Conservation (phyloP, 768 basidiomycete species). For the Tulasnella sp. region DNA sequence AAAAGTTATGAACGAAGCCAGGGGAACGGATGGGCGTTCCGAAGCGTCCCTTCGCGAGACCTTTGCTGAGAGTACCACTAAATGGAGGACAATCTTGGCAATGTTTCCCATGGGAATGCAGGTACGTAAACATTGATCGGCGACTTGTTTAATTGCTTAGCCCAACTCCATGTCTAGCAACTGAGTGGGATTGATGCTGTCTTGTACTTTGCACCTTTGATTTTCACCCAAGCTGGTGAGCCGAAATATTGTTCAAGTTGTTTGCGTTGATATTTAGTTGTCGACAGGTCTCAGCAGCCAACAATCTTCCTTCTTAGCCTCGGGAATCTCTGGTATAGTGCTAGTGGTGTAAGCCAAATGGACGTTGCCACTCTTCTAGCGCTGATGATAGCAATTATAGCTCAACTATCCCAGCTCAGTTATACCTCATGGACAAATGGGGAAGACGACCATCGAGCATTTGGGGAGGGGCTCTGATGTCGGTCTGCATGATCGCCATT, state of each 20-base stretch:
- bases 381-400: not conserved
- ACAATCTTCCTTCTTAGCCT: slow-evolving; percentile 39
- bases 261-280: too few relatives aligned
- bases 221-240: slow-evolving; percentile 35
- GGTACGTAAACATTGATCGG: slow-evolving; percentile 20
- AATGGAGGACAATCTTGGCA: slow-evolving; percentile 29
- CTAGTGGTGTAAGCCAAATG: slow-evolving; percentile 24
- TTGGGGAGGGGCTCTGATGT: slow-evolving; percentile 32
- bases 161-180: slow-evolving; percentile 18
- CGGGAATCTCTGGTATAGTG: slow-evolving; percentile 37
- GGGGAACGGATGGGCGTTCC: not conserved
- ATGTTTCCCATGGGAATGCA: slow-evolving; percentile 36
- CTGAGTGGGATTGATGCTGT: slow-evolving; percentile 28
- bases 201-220: slow-evolving; percentile 34
- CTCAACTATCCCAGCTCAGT: slow-evolving; percentile 29
- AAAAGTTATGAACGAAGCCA: slow-evolving; percentile 19
- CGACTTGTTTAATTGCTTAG: not conserved
- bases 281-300: slow-evolving; percentile 31
- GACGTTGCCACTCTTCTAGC: not conserved
- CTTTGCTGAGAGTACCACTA: slow-evolving; percentile 6
- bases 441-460: slow-evolving; percentile 32
- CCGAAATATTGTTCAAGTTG: not conserved
- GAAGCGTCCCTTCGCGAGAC: slow-evolving; percentile 8
- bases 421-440: slow-evolving; percentile 30
- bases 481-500: slow-evolving; percentile 31